Percentiles rank a stretch among this genome's conserved stretches.
phyloP scores from a whole-genome alignment of 2,329 filamentous ascomycete genomes.

The Didymella pomorum region DNA sequence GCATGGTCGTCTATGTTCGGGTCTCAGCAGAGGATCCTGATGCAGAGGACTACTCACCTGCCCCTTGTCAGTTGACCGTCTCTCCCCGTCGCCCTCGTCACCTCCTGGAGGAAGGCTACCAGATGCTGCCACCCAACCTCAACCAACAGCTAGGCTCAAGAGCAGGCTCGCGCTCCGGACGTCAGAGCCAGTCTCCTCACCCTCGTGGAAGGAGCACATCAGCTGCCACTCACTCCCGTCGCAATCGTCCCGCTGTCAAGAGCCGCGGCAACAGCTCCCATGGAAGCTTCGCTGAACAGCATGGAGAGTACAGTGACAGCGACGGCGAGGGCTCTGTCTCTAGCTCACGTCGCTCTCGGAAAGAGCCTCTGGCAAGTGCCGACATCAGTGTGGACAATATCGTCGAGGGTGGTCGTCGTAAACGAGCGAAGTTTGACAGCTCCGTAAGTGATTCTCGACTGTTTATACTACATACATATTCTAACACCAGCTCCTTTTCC shows the following conservation, averaged over 20 bases:
- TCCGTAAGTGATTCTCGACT: slow-evolving; percentile 73
- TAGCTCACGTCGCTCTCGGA: slow-evolving; percentile 76
- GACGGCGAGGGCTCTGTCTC: slow-evolving; percentile 78
- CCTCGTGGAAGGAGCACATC: slow-evolving; percentile 78
- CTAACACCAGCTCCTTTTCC: slow-evolving; percentile 38
- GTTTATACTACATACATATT: slow-evolving; percentile 25
- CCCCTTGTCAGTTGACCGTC: slow-evolving; percentile 56
- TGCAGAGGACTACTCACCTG: slow-evolving; percentile 57
- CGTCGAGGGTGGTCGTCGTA: slow-evolving; percentile 93
- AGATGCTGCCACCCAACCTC: slow-evolving; percentile 67
- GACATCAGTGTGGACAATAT: slow-evolving; percentile 99
- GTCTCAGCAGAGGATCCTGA: slow-evolving; percentile 70
- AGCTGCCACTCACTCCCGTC: slow-evolving; percentile 67
- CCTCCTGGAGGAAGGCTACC: slow-evolving; percentile 70
- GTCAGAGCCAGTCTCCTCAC: slow-evolving; percentile 80
- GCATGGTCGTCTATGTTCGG: slow-evolving; percentile 93
- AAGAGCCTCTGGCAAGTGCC: slow-evolving; percentile 87
- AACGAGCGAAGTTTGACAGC: slow-evolving; percentile 94
- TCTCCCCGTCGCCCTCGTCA: slow-evolving; percentile 62
- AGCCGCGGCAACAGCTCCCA: slow-evolving; percentile 69
- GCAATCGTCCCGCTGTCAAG: slow-evolving; percentile 72
- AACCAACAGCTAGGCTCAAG: slow-evolving; percentile 72
- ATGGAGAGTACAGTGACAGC: slow-evolving; percentile 83
- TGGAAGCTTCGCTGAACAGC: slow-evolving; percentile 65
- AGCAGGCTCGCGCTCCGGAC: slow-evolving; percentile 71